Evolutionary conservation across 768 basidiomycete genomes (phyloP), one percentile per base, ranked within the genome.

Genomic region (Leccinellum luteum): DNA sequence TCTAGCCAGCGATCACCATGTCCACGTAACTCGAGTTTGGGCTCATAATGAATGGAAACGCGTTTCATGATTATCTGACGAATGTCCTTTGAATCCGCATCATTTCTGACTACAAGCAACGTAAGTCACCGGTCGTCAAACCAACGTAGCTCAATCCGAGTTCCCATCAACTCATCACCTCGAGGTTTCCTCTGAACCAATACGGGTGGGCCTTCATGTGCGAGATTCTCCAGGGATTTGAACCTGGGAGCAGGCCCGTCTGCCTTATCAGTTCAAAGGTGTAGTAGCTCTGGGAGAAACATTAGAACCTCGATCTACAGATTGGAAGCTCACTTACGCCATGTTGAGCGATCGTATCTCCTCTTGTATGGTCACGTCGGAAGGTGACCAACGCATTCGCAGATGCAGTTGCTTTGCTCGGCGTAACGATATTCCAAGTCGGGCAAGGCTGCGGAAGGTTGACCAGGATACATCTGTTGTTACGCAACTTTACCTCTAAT

Each of bases 101-200:
- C n/a, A 12, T 4, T 34, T 15, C 31, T 32, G 48, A 48, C 28
- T 34, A 43, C 25, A 30, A 43, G 30, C 51, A 54, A 60, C 49
- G 53, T 19, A 21, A 41, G 38, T 41, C n/a, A 2, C 38, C 38
- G 23, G 51, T 35, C 48, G 17, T 17, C 13, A n/a, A 35, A 53
- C 32, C 15, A 35, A 44, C 32, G n/a, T 21, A 28, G 30, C 27
- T 23, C 12, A 30, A 38, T 30, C 53, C 53, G 43, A 51, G 50
- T 32, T 25, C 52, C 52, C 15, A 54, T 58, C 54, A 60, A 54
- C 41, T 48, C 62, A 61, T 69, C n/a, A 64, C 67, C 30, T 70
- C 67, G 2, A 50, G 56, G 43, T 67, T 70, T 51, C 69, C 69
- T 47, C 35, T 63, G 44, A 70, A 66, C 68, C 69, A 68, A 53